Evolutionary conservation across 441 rosid genomes (phyloP).

Genomic region (Theobroma grandiflorum): DNA sequence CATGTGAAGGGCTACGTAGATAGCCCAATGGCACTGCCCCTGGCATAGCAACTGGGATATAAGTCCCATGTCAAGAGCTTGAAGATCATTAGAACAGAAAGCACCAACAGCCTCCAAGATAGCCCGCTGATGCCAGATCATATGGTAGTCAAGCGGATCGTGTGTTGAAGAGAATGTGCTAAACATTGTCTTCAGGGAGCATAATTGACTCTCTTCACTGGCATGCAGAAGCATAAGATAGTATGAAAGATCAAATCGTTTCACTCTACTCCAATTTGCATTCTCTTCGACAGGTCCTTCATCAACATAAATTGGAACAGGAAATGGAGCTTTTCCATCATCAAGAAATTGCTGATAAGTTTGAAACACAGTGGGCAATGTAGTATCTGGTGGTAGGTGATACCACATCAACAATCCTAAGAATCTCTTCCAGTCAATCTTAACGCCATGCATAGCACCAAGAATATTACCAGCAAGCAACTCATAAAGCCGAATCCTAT

Average conservation of each 20-base stretch:
- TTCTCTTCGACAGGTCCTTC: conserved; percentile 79
- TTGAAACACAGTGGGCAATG: conserved; percentile 73
- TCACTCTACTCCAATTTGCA: conserved; percentile 43
- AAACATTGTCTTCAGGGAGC: conserved; percentile 81
- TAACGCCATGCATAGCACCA: conserved; percentile 61
- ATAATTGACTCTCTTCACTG: conserved; percentile 61
- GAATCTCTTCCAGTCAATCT: conserved; percentile 97
- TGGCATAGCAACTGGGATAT: conserved; percentile 83
- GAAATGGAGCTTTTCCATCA: conserved; percentile 79
- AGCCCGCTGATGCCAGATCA: conserved; percentile 98
- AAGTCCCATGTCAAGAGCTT: conserved; percentile 92
- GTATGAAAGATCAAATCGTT: conserved; percentile 82
- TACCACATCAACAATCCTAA: conserved; percentile 97
- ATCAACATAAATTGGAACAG: conserved; percentile 85
- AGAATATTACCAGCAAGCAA: conserved; percentile 93
- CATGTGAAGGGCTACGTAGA: conserved; percentile 92
- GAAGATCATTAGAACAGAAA: conserved; percentile 84
- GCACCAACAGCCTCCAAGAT: conserved; percentile 86
- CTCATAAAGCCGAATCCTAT: conserved; percentile 80
- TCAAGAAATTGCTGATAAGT: conserved; percentile 74
- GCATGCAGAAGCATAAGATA: conserved; percentile 98
- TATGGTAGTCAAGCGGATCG: conserved; percentile 98
- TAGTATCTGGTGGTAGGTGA: conserved; percentile 72
- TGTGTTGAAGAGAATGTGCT: conserved; percentile 90
- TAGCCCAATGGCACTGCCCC: conserved; percentile 96